Conservation (phyloP, 106 monocot species). For the Cymbidium sinense region DNA sequence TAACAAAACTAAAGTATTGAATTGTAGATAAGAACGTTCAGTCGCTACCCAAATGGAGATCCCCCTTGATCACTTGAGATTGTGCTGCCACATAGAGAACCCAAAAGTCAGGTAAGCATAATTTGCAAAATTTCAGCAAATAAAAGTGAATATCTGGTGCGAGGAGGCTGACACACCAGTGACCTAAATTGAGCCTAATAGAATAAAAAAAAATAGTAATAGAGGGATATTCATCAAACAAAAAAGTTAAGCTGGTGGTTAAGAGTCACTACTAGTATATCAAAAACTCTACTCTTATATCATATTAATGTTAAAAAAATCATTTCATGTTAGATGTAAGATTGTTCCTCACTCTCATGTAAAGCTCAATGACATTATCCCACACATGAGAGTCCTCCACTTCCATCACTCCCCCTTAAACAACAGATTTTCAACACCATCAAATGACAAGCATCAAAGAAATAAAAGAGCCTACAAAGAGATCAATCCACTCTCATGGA, state of each 20-base stretch:
- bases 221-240: background rate
- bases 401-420: background rate
- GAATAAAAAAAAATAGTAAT: background rate
- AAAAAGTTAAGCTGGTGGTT: background rate
- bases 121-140: background rate
- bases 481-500: too few species aligned
- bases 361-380: background rate
- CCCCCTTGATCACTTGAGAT: slow-evolving; percentile 64
- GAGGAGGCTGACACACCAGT: background rate
- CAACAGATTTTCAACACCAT: background rate
- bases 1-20: background rate
- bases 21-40: background rate
- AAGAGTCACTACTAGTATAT: background rate
- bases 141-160: background rate
- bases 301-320: background rate
- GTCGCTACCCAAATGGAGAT: slow-evolving; percentile 80
- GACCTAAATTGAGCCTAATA: background rate
- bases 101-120: background rate
- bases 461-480: too few species aligned
- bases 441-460: background rate
- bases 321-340: background rate
- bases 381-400: background rate
- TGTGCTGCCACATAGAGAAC: slow-evolving; percentile 39
- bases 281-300: background rate
- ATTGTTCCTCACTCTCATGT: background rate